Percentiles rank a stretch among this genome's conserved stretches.
phyloP scores from a whole-genome alignment of 257 asterid species.

The Euphrasia confusa region DNA sequence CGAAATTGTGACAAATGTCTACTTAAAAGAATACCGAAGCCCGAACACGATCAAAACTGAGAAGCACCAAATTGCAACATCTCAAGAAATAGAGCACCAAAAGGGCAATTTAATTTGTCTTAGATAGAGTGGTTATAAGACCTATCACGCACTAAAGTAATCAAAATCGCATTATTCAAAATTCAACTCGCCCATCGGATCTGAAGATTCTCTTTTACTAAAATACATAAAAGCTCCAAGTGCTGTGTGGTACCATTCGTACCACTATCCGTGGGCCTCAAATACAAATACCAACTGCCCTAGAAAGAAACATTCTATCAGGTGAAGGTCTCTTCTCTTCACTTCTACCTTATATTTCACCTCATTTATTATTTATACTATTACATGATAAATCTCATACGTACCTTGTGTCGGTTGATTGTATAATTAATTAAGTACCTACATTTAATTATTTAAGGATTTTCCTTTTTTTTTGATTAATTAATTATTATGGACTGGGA shows the following conservation, averaged over 20 bases:
- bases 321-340: slow-evolving; percentile 57
- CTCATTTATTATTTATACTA: not conserved
- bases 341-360: not conserved
- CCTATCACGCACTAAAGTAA: not conserved
- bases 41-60: no score
- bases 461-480: not conserved
- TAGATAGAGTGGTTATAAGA: not conserved
- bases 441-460: not conserved
- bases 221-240: no score
- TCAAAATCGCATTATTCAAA: no score
- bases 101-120: no score
- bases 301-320: slow-evolving; percentile 20
- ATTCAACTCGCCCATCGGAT: not conserved
- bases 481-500: slow-evolving; percentile 50
- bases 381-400: not conserved
- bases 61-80: no score
- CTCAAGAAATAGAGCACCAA: no score
- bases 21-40: no score
- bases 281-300: slow-evolving; percentile 31
- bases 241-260: not conserved
- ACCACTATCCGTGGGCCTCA: not conserved
- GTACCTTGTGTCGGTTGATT: no score
- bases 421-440: not conserved
- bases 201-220: not conserved
- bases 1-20: no score